phyloP scores from a whole-genome alignment of 1,139 yeast species.

The Blastobotrys elegans region DNA sequence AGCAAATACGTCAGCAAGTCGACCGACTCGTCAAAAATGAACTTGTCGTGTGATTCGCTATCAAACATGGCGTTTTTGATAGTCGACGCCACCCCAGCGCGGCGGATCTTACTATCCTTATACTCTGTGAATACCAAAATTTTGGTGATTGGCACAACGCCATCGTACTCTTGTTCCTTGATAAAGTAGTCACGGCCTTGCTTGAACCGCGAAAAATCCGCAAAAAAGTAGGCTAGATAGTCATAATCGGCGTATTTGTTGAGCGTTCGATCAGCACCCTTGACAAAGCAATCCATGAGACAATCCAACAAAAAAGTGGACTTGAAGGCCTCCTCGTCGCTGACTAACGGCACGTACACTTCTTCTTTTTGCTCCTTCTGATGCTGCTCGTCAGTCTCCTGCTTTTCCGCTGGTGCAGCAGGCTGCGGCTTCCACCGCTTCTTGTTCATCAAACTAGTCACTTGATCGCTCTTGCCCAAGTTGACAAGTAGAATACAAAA shows the following conservation, averaged over 20 bases:
- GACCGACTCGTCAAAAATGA: constrained; percentile 58
- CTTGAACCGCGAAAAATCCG: constrained; percentile 74
- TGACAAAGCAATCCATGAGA: constrained; percentile 84
- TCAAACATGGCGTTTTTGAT: constrained; percentile 88
- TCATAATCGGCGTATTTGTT: constrained; percentile 74
- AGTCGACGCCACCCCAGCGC: constrained; percentile 92
- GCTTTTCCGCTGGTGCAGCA: constrained; percentile 1
- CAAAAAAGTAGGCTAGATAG: constrained; percentile 81
- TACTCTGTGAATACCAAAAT: constrained; percentile 79
- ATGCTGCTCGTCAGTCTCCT: constrained; percentile 2
- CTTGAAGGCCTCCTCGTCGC: constrained; percentile 23
- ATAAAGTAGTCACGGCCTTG: constrained; percentile 75
- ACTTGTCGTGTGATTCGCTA: constrained; percentile 55
- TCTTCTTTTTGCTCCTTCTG: neutral
- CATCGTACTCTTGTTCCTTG: constrained; percentile 63
- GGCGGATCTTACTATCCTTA: constrained; percentile 70
- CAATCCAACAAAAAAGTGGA: constrained; percentile 69
- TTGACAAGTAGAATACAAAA: constrained; percentile 82
- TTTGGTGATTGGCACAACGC: constrained; percentile 75
- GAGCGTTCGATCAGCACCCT: constrained; percentile 68
- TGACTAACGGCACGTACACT: constrained; percentile 3
- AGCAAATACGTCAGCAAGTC: constrained; percentile 77
- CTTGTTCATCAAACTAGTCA: constrained; percentile 52
- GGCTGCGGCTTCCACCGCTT: constrained; percentile 25
- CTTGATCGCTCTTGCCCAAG: constrained; percentile 69